phyloP scores from a whole-genome alignment of 768 basidiomycete genomes.

The Daedalea quercina region DNA sequence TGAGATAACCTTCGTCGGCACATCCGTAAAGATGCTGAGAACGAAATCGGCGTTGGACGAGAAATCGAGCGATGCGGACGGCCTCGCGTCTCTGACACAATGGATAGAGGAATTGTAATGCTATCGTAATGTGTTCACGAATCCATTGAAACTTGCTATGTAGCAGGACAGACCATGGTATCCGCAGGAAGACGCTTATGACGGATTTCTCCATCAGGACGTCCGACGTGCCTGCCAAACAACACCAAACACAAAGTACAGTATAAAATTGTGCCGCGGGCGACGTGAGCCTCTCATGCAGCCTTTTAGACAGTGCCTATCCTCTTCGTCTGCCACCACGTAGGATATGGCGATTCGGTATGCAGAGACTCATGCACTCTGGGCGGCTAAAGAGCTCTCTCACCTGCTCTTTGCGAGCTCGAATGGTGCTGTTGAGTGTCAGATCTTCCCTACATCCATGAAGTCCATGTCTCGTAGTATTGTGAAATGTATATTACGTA shows the following conservation, averaged over 20 bases:
- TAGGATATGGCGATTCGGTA: slow-evolving; percentile 62
- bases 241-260: slow-evolving; percentile 7
- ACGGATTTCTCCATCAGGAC: background rate
- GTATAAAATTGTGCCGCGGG: slow-evolving; percentile 10
- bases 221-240: slow-evolving; percentile 2
- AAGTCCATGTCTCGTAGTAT: background rate
- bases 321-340: slow-evolving; percentile 31
- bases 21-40: slow-evolving; percentile 36
- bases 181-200: no score
- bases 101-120: slow-evolving; percentile 44
- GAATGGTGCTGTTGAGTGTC: slow-evolving; percentile 46
- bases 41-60: slow-evolving; percentile 20
- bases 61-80: slow-evolving; percentile 30
- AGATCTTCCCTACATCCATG: slow-evolving; percentile 54
- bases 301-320: slow-evolving; percentile 72
- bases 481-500: no score
- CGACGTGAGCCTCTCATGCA: slow-evolving; percentile 33
- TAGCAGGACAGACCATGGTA: no score
- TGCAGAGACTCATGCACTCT: slow-evolving; percentile 44
- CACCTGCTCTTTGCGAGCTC: slow-evolving; percentile 25
- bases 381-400: slow-evolving; percentile 56
- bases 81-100: slow-evolving; percentile 36
- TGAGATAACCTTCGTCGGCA: slow-evolving; percentile 61
- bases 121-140: background rate
- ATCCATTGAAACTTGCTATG: background rate